Percentiles rank a stretch among this genome's conserved stretches.
Conservation (phyloP, 345 rosid genomes). For the Populus ilicifolia region DNA sequence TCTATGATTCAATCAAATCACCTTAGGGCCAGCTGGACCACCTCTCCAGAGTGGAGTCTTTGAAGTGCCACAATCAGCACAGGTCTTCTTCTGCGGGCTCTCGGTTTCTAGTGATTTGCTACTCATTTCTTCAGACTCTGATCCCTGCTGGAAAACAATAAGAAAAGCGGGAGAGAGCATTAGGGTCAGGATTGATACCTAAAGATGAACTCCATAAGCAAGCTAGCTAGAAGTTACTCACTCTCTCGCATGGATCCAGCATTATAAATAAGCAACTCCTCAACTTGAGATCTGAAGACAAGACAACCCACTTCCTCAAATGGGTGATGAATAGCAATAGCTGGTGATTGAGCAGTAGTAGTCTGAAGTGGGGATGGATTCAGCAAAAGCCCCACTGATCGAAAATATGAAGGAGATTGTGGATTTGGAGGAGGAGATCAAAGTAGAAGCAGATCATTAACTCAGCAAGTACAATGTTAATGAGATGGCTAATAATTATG, state of each 20-base stretch:
- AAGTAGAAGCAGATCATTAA: not conserved
- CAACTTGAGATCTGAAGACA: constrained; percentile 14
- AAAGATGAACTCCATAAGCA: not conserved
- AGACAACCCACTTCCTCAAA: constrained; percentile 11
- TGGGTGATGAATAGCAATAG: not conserved
- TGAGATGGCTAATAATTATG: not conserved
- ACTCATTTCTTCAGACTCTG: constrained; percentile 15
- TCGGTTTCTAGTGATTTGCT: constrained; percentile 22
- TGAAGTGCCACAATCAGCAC: constrained; percentile 87
- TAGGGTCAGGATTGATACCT: not conserved
- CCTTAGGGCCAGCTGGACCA: constrained; percentile 99
- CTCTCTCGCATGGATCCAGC: constrained; percentile 30
- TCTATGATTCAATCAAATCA: not conserved
- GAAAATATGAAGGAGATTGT: not conserved
- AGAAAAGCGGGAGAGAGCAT: not conserved
- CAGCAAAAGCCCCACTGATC: not conserved
- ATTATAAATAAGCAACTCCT: not conserved
- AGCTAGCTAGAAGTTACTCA: constrained; percentile 12
- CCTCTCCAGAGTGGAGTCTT: constrained; percentile 98
- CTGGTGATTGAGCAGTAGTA: not conserved
- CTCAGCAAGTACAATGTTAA: not conserved
- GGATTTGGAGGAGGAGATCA: not conserved
- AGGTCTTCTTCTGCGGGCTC: constrained; percentile 52
- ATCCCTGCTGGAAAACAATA: constrained; percentile 2
- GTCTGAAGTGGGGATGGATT: not conserved